These are phyloP conservation scores for Starmerella geochares DNA, from an alignment of 805 yeast genomes.

Conservation along the genomic window DNA sequence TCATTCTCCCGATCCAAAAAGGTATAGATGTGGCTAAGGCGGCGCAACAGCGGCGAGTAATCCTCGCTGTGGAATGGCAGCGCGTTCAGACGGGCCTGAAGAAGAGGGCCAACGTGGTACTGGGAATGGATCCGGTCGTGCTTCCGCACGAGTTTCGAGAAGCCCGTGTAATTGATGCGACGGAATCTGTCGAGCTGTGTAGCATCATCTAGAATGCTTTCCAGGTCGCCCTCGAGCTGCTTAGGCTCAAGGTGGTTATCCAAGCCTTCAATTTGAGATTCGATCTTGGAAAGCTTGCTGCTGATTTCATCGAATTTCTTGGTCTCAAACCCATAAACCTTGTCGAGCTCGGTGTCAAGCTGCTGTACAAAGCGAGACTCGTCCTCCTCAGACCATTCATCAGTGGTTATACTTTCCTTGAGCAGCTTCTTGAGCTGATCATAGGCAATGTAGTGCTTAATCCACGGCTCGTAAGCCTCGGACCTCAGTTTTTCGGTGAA, in stretches of 20 bases:
- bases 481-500: conserved; percentile 75
- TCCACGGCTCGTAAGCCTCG: conserved; percentile 87
- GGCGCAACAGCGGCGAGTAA: conserved; percentile 79
- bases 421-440: conserved; percentile 79
- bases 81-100: conserved; percentile 76
- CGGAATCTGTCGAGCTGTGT: conserved; percentile 84
- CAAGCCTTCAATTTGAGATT: conserved; percentile 30
- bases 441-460: conserved; percentile 75
- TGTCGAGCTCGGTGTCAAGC: conserved; percentile 78
- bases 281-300: conserved; percentile 53
- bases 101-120: conserved; percentile 80
- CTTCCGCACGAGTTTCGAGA: conserved; percentile 86
- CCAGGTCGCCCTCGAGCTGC: conserved; percentile 57
- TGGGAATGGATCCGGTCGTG: conserved; percentile 84
- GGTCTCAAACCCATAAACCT: conserved; percentile 78
- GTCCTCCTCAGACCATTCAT: conserved; percentile 65
- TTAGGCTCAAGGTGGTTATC: conserved; percentile 35
- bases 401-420: conserved; percentile 42
- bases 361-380: conserved; percentile 73
- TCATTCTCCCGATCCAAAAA: conserved; percentile 66
- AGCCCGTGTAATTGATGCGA: conserved; percentile 87
- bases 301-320: conserved; percentile 60
- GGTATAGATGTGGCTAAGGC: conserved; percentile 65
- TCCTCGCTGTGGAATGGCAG: conserved; percentile 92
- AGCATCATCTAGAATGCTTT: conserved; percentile 60